Percentiles rank a stretch among this genome's conserved stretches.
Evolutionary conservation across 1,139 yeast genomes (phyloP).

Genomic region (Torulaspora globosa): DNA sequence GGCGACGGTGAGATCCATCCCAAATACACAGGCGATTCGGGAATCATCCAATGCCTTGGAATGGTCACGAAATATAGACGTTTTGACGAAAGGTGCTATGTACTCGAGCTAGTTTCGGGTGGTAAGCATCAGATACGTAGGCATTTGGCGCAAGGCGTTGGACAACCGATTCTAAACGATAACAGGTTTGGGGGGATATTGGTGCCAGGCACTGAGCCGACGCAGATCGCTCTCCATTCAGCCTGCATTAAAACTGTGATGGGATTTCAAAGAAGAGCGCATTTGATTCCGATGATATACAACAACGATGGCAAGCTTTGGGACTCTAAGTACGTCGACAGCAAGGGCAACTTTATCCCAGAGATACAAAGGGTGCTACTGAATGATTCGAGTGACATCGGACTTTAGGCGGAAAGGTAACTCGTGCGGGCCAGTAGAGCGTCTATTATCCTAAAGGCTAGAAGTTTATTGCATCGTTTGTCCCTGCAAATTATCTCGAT

Average conservation of each 20-base stretch:
- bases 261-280: conserved; percentile 23
- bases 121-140: conserved; percentile 45
- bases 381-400: conserved; percentile 16
- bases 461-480: conserved; percentile 21
- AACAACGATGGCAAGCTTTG: conserved; percentile 16
- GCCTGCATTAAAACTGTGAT: conserved; percentile 29
- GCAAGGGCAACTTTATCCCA: conserved; percentile 17
- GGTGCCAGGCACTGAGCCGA: conserved; percentile 8
- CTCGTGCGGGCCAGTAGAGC: conserved; percentile 20
- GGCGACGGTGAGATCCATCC: conserved; percentile 8
- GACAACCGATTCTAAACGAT: conserved; percentile 35
- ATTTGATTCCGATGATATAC: conserved; percentile 22
- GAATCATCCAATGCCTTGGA: conserved; percentile 15
- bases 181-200: conserved; percentile 27
- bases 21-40: conserved; percentile 8
- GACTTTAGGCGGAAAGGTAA: background rate
- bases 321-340: conserved; percentile 16
- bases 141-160: conserved; percentile 33
- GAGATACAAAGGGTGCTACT: conserved; percentile 15
- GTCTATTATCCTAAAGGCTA: conserved; percentile 20
- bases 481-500: conserved; percentile 22
- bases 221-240: conserved; percentile 37
- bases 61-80: conserved; percentile 24
- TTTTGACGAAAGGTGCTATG: conserved; percentile 27
- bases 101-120: conserved; percentile 43